Base-by-base conservation (phyloP, 2,329 filamentous ascomycete species). In the Talaromyces sp. region DNA sequence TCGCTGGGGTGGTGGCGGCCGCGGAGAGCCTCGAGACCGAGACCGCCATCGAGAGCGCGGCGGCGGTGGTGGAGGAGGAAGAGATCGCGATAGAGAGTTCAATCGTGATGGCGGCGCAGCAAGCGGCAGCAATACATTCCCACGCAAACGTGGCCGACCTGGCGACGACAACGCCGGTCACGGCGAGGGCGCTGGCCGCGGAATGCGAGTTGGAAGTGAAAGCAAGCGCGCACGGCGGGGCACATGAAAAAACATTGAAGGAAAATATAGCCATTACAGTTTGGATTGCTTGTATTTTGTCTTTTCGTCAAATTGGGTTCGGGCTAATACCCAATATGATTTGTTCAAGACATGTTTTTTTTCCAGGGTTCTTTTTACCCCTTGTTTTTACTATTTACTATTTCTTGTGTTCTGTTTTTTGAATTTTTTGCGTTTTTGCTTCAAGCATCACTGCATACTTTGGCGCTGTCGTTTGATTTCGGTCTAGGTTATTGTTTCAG, bases 191-290 rank as follows among this genome's bases (percentile, higher is more conserved):
- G 66, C 66, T 17, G 69, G 75, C 35, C 70, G 73, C 43, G 75
- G 74, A n/a, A 70, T 68, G 59, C 67, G 76, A n/a, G 71, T 71
- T 64, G 72, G 74, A 14, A 70, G 70, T 58, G 76, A 78, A 14
- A 77, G 66, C 63, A 78, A 78, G 64, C 73, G 76, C 50, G 69
- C 73, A 52, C 74, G 76, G 60, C 72, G 76, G 56, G 76, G 76
- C 55, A 66, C 66, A 27, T 76, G 64, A 73, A 56, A 46, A 11
- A 4, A 46, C n/a, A 38, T 17, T 13, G 3, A 2, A 17, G 13
- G 43, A 46, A 11, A 46, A 46, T 46, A 14, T 24, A 13, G 43
- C 24, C 19, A 19, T 46, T 24, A 21, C 43, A 24, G 19, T 46
- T 46, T 46, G 21, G 43, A 6, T 46, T 7, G n/a, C 19, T 27